Evolutionary conservation across 148 eudicot species (phyloP), one percentile per base, ranked within the genome.

Genomic region (Hydrangea macrophylla): DNA sequence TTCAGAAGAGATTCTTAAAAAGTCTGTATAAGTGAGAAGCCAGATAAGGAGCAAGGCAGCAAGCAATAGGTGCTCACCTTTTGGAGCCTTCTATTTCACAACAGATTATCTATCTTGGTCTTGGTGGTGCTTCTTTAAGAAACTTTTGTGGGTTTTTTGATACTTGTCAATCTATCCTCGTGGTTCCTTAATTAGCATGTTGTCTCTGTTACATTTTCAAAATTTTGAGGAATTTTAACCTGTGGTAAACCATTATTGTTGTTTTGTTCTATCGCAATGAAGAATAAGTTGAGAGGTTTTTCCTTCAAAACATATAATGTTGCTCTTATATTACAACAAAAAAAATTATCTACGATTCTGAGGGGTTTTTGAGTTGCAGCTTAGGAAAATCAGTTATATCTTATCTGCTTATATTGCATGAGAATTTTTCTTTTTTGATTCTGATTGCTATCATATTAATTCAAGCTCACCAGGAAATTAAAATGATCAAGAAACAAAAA

Each of bases 1-100:
- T 15, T 84, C 90, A 1, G 90, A 90, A 67, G 92, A 82, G 72
- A 55, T 84, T 59, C 82, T 90, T 24, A 90, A 84, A 62, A 77
- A 82, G 55, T 51, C 85, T 65, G 60, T 15, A 2, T 76, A 63
- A 76, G 25, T n/a, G n/a, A n/a, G n/a, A n/a, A n/a, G n/a, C n/a
- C n/a, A n/a, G 61, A 35, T 27, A 50, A 58, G 27, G 24, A 39
- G 27, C 20, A 31, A 4, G 28, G 36, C 8, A 32, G 22, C 13
- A 37, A 44, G 45, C 40, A 36, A 64, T 25, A 18, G 17, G 5
- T 64, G 25, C 26, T 28, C 35, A 30, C 18, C 22, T 10, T 22
- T 60, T 37, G 11, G 25, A 51, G 27, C 7, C 2, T 36, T 10
- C 0, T 22, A 36, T 60, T 39, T 58, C 13, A n/a, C n/a, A 23